Evolutionary conservation across 2,329 filamentous ascomycete species (phyloP), one percentile per base, ranked within the genome.

Genomic region (Epichloe typhina): DNA sequence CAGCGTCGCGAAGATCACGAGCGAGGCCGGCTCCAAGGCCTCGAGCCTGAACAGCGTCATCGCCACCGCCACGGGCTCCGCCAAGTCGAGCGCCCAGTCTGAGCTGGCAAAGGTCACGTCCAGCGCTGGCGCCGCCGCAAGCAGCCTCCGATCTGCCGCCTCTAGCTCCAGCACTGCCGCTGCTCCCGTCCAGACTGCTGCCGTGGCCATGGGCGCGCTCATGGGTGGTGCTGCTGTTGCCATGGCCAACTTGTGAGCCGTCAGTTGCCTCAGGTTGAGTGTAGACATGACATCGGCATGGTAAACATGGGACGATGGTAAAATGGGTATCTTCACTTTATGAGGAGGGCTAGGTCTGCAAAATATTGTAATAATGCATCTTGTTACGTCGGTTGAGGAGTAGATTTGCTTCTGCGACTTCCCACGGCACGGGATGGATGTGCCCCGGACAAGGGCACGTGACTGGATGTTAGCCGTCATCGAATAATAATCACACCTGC

Each of bases 211-310:
- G 45, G 72, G 72, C 35, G 72, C 71, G 23, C 63, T 75, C 52
- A 61, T 74, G 46, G 73, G 72, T 23, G 73, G 72, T 57, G 71
- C 69, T 3, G 73, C 70, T 47, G 52, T 72, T 47, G 55, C 73
- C 38, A 43, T 43, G 46, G 66, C 61, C 58, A 73, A 73, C 64
- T 51, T 74, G 58, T 75, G 72, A 66, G 21, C 17, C 1, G 33
- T 3, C 41, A 4, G 2, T 31, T 31, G 8, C n/a, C 26, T 9
- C 0, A 0, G 8, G 8, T 9, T 31, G 8, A 4, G 26, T 9
- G 26, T 31, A 9, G 1, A 31, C 8, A 31, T 31, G 0, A 1
- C 0, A 4, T 31, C 3, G 26, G 2, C 26, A 4, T 31, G 26
- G 26, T 31, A 4, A 9, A 9, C 26, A 0, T 4, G 8, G 26